A percentile compares a stretch with the other conserved stretches of the same genome.
Conservation (phyloP, 257 asterid species). For the Galeopsis tetrahit region DNA sequence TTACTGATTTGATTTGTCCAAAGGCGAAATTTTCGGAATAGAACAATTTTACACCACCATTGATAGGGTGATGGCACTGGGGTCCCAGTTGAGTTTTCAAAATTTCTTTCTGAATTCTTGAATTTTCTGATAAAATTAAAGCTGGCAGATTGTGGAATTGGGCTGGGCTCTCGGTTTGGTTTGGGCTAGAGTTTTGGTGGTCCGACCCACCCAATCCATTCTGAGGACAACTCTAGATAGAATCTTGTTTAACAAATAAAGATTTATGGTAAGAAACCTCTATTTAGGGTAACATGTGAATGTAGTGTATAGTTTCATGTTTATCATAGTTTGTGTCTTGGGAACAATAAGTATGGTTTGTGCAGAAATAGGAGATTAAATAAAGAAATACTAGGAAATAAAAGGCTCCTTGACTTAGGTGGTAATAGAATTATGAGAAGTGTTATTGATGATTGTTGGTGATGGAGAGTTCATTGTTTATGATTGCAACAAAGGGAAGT, state of each 20-base stretch:
- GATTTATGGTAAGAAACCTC: neutral
- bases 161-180: neutral
- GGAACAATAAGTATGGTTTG: no score
- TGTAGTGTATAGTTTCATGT: neutral
- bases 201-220: neutral
- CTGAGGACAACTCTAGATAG: neutral
- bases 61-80: slow-evolving; percentile 26
- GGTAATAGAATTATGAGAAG: slow-evolving; percentile 18
- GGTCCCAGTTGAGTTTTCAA: slow-evolving; percentile 34
- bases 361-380: neutral
- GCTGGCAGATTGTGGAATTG: neutral
- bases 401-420: neutral
- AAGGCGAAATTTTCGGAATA: slow-evolving; percentile 43
- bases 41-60: slow-evolving; percentile 2
- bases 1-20: slow-evolving; percentile 37
- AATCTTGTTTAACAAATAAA: neutral
- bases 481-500: slow-evolving; percentile 53
- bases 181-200: neutral
- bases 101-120: neutral
- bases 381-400: neutral
- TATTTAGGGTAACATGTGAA: neutral
- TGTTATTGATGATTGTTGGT: slow-evolving; percentile 38
- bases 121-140: neutral
- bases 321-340: no score
- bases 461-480: slow-evolving; percentile 28